Conservation (phyloP, 2,329 filamentous ascomycete species). For the Nothomitra cinnamomea region DNA sequence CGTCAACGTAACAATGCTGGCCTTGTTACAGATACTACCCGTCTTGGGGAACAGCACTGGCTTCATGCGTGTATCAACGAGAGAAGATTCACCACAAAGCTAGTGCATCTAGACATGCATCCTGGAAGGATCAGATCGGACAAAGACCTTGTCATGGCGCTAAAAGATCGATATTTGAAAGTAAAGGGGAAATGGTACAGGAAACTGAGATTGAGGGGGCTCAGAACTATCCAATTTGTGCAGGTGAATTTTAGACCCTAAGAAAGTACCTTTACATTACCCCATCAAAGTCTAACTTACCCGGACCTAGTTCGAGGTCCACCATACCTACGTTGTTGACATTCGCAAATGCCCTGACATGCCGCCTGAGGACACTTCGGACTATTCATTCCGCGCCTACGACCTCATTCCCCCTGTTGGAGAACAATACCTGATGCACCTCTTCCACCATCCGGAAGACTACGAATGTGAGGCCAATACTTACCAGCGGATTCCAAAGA, state of each 20-base stretch:
- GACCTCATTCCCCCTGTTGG: slow-evolving; percentile 24
- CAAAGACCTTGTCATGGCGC: slow-evolving; percentile 19
- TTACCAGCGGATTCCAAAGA: slow-evolving; percentile 20
- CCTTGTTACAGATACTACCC: not conserved
- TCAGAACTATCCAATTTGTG: slow-evolving; percentile 22
- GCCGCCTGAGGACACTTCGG: slow-evolving; percentile 13
- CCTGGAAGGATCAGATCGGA: slow-evolving; percentile 19
- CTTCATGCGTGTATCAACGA: slow-evolving; percentile 23
- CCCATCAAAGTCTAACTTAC: too few species aligned
- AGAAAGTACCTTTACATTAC: too few species aligned
- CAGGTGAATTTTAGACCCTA: slow-evolving; percentile 14
- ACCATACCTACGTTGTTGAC: slow-evolving; percentile 24
- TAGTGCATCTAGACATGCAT: slow-evolving; percentile 22
- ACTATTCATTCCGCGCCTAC: slow-evolving; percentile 21
- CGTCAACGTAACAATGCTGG: not conserved
- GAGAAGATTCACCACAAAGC: slow-evolving; percentile 20
- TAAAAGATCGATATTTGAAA: slow-evolving; percentile 20
- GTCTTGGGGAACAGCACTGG: slow-evolving; percentile 16
- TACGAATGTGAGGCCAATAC: slow-evolving; percentile 23
- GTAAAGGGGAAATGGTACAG: slow-evolving; percentile 19
- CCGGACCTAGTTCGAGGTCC: slow-evolving; percentile 19
- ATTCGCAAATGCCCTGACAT: slow-evolving; percentile 22
- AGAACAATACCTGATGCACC: slow-evolving; percentile 21
- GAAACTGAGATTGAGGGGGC: slow-evolving; percentile 18
- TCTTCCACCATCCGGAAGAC: slow-evolving; percentile 23